These are phyloP conservation scores for Saccharomycopsis malanga DNA, from an alignment of 805 yeast species.

Conservation along the genomic window DNA sequence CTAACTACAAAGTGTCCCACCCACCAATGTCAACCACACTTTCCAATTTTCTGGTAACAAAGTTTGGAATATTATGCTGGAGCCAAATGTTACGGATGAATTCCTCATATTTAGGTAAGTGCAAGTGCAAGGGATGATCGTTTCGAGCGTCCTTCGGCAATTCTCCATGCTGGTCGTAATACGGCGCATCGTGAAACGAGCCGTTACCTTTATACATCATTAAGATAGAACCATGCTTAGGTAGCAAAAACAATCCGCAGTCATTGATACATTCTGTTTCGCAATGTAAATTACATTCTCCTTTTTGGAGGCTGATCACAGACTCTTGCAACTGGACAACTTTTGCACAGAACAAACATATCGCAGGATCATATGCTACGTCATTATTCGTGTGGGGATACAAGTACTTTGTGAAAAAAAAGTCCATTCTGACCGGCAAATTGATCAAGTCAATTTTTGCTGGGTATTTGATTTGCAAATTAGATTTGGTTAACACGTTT, in stretches of 20 bases:
- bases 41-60: conserved; percentile 74
- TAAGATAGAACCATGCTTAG: conserved; percentile 59
- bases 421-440: conserved; percentile 61
- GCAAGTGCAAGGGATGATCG: conserved; percentile 64
- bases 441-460: conserved; percentile 53
- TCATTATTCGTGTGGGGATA: conserved; percentile 37
- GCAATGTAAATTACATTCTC: conserved; percentile 76
- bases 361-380: conserved; percentile 60
- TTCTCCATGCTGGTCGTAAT: conserved; percentile 81
- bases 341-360: conserved; percentile 77
- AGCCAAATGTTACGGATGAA: conserved; percentile 67
- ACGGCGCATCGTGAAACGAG: conserved; percentile 78
- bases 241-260: conserved; percentile 66
- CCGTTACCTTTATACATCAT: conserved; percentile 71
- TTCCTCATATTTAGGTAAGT: conserved; percentile 54
- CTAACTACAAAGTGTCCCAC: conserved; percentile 69
- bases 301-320: conserved; percentile 47
- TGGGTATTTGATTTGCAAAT: conserved; percentile 48
- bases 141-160: conserved; percentile 65
- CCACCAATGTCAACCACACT: conserved; percentile 83
- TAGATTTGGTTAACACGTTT: conserved; percentile 6
- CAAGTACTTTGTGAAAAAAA: conserved; percentile 55
- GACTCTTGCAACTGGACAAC: conserved; percentile 60
- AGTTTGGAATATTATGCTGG: conserved; percentile 68
- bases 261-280: conserved; percentile 55